Percentiles rank a stretch among this genome's conserved stretches.
Evolutionary conservation across 202 grass and related monocot genomes (phyloP).

Genomic region (Sporobolus alterniflorus): DNA sequence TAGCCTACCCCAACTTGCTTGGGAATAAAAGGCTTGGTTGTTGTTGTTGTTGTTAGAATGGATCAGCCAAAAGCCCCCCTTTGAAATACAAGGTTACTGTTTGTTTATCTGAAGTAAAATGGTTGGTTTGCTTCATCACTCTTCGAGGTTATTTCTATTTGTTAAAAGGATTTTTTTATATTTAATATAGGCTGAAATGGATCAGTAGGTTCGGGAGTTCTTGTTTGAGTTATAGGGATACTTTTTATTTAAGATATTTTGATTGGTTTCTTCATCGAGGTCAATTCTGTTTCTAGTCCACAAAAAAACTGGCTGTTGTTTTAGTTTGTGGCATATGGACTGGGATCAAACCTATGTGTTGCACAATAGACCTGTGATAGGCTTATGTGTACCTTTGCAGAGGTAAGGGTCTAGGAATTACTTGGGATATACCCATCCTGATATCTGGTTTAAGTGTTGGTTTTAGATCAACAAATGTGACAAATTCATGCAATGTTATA

Average conservation of each 20-base stretch:
- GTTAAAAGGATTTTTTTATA: neutral
- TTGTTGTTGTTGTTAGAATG: slow-evolving; percentile 3
- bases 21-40: too few species aligned
- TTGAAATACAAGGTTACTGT: neutral
- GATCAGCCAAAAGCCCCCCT: neutral
- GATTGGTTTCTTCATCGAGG: neutral
- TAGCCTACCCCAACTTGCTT: too few species aligned
- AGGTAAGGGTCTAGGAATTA: neutral
- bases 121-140: neutral
- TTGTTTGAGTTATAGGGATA: neutral
- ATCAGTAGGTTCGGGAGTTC: neutral
- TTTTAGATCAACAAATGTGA: slow-evolving; percentile 19
- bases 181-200: neutral
- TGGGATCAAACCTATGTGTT: neutral
- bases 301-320: neutral
- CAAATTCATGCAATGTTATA: neutral
- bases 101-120: neutral
- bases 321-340: slow-evolving; percentile 5
- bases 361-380: neutral
- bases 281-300: slow-evolving; percentile 17
- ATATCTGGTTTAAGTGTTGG: neutral
- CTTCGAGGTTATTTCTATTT: neutral
- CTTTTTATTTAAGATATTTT: neutral
- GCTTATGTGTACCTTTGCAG: neutral
- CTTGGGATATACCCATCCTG: neutral